phyloP scores from a whole-genome alignment of 2,329 filamentous ascomycete species.

The Septoria linicola region DNA sequence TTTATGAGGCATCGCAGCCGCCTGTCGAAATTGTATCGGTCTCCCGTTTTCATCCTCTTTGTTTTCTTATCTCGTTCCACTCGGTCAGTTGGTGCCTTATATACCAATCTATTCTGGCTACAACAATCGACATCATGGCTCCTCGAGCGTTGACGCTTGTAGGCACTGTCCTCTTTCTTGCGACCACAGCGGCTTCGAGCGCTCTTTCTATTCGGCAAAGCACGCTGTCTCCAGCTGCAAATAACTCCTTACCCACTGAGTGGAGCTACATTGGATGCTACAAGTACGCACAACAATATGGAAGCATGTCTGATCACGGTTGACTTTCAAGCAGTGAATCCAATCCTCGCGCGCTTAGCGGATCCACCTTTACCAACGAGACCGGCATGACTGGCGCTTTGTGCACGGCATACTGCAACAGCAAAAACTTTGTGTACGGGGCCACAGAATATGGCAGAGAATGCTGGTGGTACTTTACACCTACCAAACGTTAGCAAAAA shows the following conservation, averaged over 20 bases:
- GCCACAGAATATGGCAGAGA: slow-evolving; percentile 28
- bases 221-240: slow-evolving; percentile 18
- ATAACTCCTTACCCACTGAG: slow-evolving; percentile 21
- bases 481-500: not conserved
- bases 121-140: not conserved
- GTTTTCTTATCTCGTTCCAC: not conserved
- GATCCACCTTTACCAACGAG: slow-evolving; percentile 15
- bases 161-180: not conserved
- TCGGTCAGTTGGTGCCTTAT: too few species aligned
- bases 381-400: slow-evolving; percentile 26
- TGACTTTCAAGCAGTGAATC: slow-evolving; percentile 21
- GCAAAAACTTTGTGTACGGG: slow-evolving; percentile 29
- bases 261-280: slow-evolving; percentile 31
- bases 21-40: not conserved
- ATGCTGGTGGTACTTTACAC: slow-evolving; percentile 10
- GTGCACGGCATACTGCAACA: slow-evolving; percentile 25
- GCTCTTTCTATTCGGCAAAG: slow-evolving; percentile 5
- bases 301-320: not conserved
- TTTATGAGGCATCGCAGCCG: too few species aligned
- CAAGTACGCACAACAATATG: slow-evolving; percentile 16
- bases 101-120: not conserved
- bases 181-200: not conserved
- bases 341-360: slow-evolving; percentile 20
- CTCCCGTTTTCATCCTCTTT: not conserved
- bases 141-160: not conserved